Conservation (phyloP, 176 grass and related monocot genomes). For the Chrysopogon serrulatus region DNA sequence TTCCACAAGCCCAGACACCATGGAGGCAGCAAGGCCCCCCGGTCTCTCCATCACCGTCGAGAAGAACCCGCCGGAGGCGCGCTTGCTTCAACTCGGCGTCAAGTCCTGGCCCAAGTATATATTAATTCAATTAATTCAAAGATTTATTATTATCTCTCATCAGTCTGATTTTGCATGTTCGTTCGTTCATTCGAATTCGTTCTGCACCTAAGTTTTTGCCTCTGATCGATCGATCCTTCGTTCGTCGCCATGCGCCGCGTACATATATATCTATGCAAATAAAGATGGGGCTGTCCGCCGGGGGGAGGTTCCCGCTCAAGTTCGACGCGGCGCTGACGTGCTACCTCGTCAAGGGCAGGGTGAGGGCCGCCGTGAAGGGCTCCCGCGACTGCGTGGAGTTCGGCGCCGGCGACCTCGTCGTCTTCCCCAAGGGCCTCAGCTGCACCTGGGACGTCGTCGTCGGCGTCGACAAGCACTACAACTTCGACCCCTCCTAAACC, state of each 20-base stretch:
- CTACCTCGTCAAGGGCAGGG: slow-evolving; percentile 60
- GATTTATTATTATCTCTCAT: background rate
- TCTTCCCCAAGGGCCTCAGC: too few species aligned
- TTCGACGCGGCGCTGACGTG: slow-evolving; percentile 67
- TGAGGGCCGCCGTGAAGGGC: slow-evolving; percentile 50
- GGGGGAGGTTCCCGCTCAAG: slow-evolving; percentile 64
- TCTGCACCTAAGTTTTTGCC: background rate
- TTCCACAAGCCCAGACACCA: slow-evolving; percentile 31
- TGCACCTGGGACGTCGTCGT: too few species aligned
- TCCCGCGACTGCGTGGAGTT: slow-evolving; percentile 45
- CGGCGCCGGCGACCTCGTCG: too few species aligned
- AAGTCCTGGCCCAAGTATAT: slow-evolving; percentile 77
- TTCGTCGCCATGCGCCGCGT: too few species aligned
- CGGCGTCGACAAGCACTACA: too few species aligned
- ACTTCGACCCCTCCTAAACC: too few species aligned
- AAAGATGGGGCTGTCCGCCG: slow-evolving; percentile 62
- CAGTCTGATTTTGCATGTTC: background rate
- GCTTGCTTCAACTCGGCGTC: slow-evolving; percentile 58
- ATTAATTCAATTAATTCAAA: background rate
- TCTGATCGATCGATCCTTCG: background rate
- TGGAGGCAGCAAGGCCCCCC: slow-evolving; percentile 26
- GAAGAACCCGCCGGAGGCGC: slow-evolving; percentile 47
- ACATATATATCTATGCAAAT: too few species aligned
- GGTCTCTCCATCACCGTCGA: slow-evolving; percentile 50
- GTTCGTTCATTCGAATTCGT: too few species aligned